Conservation (phyloP, 2,329 filamentous ascomycete species). For the Rutstroemia sp. region DNA sequence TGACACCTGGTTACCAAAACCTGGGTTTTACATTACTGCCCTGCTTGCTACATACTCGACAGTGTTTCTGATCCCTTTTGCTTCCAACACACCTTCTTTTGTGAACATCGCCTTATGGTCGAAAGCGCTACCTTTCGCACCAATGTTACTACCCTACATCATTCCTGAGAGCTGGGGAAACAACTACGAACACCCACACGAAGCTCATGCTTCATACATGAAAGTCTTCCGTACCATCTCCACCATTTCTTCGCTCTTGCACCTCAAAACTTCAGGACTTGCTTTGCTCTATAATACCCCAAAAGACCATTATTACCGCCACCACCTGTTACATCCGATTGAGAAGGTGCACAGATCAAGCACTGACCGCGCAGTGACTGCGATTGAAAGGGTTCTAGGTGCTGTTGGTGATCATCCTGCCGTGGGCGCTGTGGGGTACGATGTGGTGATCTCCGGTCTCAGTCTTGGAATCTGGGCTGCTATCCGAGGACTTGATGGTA, state of each 20-base stretch:
- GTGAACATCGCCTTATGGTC: slow-evolving; percentile 28
- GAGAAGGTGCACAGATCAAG: slow-evolving; percentile 37
- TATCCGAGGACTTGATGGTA: slow-evolving; percentile 41
- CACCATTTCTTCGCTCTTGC: slow-evolving; percentile 36
- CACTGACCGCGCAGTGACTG: slow-evolving; percentile 39
- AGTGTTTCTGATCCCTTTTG: slow-evolving; percentile 34
- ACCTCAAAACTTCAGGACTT: slow-evolving; percentile 37
- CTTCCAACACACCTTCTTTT: slow-evolving; percentile 36
- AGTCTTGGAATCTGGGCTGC: slow-evolving; percentile 53
- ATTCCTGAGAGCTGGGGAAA: slow-evolving; percentile 43
- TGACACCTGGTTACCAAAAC: slow-evolving; percentile 36
- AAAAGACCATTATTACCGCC: slow-evolving; percentile 39
- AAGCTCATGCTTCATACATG: slow-evolving; percentile 35
- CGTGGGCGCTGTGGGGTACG: slow-evolving; percentile 48
- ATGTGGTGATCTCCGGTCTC: slow-evolving; percentile 48
- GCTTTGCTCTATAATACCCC: slow-evolving; percentile 42
- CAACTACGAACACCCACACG: slow-evolving; percentile 34
- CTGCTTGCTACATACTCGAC: slow-evolving; percentile 32
- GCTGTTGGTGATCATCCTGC: slow-evolving; percentile 50
- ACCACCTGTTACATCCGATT: slow-evolving; percentile 39
- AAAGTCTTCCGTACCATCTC: slow-evolving; percentile 42
- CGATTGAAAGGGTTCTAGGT: slow-evolving; percentile 39
- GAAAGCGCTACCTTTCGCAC: slow-evolving; percentile 37
- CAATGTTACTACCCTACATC: slow-evolving; percentile 40
- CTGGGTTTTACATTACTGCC: slow-evolving; percentile 30